Evolutionary conservation across 2,329 filamentous ascomycete genomes (phyloP), one percentile per base, ranked within the genome.

Genomic region (Penicillium carneum): DNA sequence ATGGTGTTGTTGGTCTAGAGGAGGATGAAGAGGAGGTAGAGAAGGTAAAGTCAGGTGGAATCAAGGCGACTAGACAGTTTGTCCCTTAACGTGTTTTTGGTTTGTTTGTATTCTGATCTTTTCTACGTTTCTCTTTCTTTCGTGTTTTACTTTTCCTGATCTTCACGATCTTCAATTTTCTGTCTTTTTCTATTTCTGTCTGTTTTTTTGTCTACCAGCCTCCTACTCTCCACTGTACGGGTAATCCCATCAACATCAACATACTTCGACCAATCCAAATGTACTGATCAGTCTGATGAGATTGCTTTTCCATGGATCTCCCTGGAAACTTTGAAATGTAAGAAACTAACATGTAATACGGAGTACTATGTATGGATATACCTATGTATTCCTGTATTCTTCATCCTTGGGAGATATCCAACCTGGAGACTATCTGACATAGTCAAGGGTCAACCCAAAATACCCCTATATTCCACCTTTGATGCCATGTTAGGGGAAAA

Each of bases 221-320:
- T 55, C 42, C 20, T 3, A 41, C n/a, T 52, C 20, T 52, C 36
- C 4, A n/a, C 23, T 47, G 41, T 46, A 33, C 52, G 33, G 42
- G 52, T 48, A 38, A 47, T 48, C 52, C 36, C 18, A 20, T 52
- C 48, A 29, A 29, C 34, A 31, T 5, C 14, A 29, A 29, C 34
- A 31, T 5, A 5, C 14, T 38, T 16, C 16, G 16, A 36, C 12
- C 12, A 14, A 8, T 6, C 14, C 34, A 6, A 23, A 41, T 49
- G 47, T n/a, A 49, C 36, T 26, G 47, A 26, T 49, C 47, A 49
- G 47, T 36, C 47, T 49, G 33, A 49, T 36, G 47, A 49, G 31
- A 36, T 34, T 4, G 1, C 34, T 11, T 34, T 14, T 48, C 31
- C 31, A 48, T 34, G 31, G 31, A 23, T 34, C 1, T 33, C 45